phyloP scores from a whole-genome alignment of 1,284 basidiomycete species.

The Trametes versicolor region DNA sequence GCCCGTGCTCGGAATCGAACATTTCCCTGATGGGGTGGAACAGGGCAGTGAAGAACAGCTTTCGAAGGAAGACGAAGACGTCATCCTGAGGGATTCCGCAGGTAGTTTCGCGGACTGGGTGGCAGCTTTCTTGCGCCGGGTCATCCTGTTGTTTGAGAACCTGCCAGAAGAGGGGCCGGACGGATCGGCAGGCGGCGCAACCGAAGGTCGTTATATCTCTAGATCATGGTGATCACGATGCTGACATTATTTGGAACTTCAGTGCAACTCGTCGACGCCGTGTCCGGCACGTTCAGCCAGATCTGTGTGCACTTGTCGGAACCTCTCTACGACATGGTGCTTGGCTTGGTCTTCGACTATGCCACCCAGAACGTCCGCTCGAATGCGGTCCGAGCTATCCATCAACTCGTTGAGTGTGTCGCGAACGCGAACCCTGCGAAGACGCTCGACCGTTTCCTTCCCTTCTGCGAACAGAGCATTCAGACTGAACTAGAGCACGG shows the following conservation, averaged over 20 bases:
- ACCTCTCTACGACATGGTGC: constrained; percentile 81
- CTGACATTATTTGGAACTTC: constrained; percentile 13
- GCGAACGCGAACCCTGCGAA: constrained; percentile 84
- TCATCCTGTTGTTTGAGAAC: constrained; percentile 87
- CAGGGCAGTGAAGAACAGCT: constrained; percentile 50
- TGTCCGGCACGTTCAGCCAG: constrained; percentile 73
- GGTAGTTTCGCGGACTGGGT: constrained; percentile 83
- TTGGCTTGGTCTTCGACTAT: constrained; percentile 85
- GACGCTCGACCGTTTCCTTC: constrained; percentile 81
- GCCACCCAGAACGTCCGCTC: constrained; percentile 82
- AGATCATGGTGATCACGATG: neutral
- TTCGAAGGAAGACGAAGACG: constrained; percentile 68
- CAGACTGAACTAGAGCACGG: constrained; percentile 85
- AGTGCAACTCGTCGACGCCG: constrained; percentile 78
- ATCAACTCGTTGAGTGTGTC: constrained; percentile 88
- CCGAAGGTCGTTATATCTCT: constrained; percentile 58
- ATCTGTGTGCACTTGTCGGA: constrained; percentile 89
- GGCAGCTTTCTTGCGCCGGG: constrained; percentile 81
- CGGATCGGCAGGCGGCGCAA: constrained; percentile 63
- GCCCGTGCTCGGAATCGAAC: constrained; percentile 32
- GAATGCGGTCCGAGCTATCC: constrained; percentile 89
- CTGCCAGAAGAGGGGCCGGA: constrained; percentile 84
- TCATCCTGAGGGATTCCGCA: constrained; percentile 68
- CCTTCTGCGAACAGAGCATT: constrained; percentile 80
- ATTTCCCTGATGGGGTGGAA: constrained; percentile 43